Base-by-base conservation (phyloP, 2,329 filamentous ascomycete genomes). In the Fusarium circinatum region DNA sequence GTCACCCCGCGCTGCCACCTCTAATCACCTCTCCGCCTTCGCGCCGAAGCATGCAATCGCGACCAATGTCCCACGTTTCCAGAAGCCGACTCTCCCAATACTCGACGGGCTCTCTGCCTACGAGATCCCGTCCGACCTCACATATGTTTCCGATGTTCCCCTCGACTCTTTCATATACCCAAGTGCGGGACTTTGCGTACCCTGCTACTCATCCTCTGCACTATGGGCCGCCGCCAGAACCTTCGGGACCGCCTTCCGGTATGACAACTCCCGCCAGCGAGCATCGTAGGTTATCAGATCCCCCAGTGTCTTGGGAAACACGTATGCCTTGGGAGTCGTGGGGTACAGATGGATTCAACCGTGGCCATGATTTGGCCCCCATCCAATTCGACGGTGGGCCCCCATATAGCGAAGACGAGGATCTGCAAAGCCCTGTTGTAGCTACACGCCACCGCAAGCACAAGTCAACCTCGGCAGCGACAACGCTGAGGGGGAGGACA, bases 101-200 rank as follows among this genome's bases (percentile, higher is more conserved):
- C 84, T 96, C 94, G 72, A 91, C 88, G 78, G 85, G 90, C 67
- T 95, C 94, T 22, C 87, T 86, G 67, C 88, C 88, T 57, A 88
- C 89, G 71, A 89, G 92, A 71, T 97, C 95, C 73, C 91, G 94
- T 69, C 94, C 95, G 26, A 88, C 88, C 63, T 97, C 94, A n/a
- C 89, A 93, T 79, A 88, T 94, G 71, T 96, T 96, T 79, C 93
- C 94, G 22, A 86, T 93, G 78, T 96, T 94, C 82, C 92, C 94
- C 78, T 96, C 95, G 66, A 97, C 91, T 80, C 89, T 98, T 24
- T 84, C 93, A 12, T 98, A 98, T 82, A 91, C 95, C n/a, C 87
- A 94, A 49, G 95, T 99, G 74, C 93, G 96, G 79, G 96, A 99
- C 86, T 99, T 98, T 84, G 96, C 96, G 76, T 99, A 98, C 81